Evolutionary conservation across 495 filamentous ascomycete species (phyloP).

Genomic region (Trichoderma orchidacearum): DNA sequence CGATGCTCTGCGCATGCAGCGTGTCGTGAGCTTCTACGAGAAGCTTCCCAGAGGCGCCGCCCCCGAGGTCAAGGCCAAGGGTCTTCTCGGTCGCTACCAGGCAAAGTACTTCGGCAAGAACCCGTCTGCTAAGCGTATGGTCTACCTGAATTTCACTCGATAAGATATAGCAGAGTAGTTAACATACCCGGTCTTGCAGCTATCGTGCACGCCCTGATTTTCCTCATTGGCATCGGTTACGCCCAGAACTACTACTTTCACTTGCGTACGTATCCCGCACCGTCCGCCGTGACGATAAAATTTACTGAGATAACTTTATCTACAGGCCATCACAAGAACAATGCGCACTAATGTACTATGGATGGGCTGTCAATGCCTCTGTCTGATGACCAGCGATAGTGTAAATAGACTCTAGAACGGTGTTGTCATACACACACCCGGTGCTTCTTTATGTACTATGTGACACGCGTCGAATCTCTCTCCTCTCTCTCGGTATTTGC

Average conservation of each 20-base stretch:
- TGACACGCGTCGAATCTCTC: background rate
- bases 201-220: constrained; percentile 69
- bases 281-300: background rate
- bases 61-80: constrained; percentile 63
- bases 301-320: constrained; percentile 13
- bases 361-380: constrained; percentile 1
- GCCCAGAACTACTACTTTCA: constrained; percentile 99
- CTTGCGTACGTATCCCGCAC: constrained; percentile 54
- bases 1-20: constrained; percentile 90
- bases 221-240: constrained; percentile 69
- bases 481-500: background rate
- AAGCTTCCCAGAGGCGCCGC: constrained; percentile 85
- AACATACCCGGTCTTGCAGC: constrained; percentile 36
- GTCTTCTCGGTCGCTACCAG: constrained; percentile 78
- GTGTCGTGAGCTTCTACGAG: constrained; percentile 95
- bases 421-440: background rate
- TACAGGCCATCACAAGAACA: constrained; percentile 97
- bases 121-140: constrained; percentile 73
- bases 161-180: background rate
- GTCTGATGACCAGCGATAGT: background rate
- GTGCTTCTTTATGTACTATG: background rate
- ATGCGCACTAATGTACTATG: constrained; percentile 61
- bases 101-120: constrained; percentile 92
- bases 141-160: background rate
- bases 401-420: constrained; percentile 1